These are phyloP conservation scores for Hymenoscyphus fraxineus DNA, from an alignment of 2,329 filamentous ascomycete species.

Conservation along the genomic window DNA sequence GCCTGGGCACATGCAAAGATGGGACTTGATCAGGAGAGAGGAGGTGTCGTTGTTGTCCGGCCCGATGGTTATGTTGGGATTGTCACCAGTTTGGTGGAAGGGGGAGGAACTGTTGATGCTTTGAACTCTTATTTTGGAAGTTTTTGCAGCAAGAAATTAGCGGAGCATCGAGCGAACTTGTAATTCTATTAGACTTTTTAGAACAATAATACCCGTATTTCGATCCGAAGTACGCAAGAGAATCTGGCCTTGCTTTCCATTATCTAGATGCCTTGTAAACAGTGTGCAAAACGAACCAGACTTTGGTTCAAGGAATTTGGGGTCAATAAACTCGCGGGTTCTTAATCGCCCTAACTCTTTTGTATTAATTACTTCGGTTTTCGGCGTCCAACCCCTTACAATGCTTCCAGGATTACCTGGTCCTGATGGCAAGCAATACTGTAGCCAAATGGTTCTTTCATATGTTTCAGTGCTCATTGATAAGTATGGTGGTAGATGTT, in stretches of 20 bases:
- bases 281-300: no score
- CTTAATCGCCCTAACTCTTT: no score
- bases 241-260: not conserved
- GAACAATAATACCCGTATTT: not conserved
- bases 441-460: no score
- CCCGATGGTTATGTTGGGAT: constrained; percentile 85
- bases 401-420: no score
- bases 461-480: no score
- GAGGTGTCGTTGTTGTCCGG: constrained; percentile 77
- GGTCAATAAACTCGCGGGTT: no score
- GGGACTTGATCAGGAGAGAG: constrained; percentile 68
- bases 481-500: no score
- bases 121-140: constrained; percentile 77
- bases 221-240: not conserved
- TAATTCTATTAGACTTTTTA: not conserved
- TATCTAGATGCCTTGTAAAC: no score
- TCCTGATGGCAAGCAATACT: no score
- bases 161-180: constrained; percentile 34
- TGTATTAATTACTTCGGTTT: no score
- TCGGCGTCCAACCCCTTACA: no score
- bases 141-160: constrained; percentile 62
- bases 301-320: no score
- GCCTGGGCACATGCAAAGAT: constrained; percentile 84
- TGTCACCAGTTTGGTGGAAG: constrained; percentile 69
- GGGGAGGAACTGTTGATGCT: constrained; percentile 73